Evolutionary conservation across 495 filamentous ascomycete species (phyloP).

Genomic region (Aspergillus cavernicola): DNA sequence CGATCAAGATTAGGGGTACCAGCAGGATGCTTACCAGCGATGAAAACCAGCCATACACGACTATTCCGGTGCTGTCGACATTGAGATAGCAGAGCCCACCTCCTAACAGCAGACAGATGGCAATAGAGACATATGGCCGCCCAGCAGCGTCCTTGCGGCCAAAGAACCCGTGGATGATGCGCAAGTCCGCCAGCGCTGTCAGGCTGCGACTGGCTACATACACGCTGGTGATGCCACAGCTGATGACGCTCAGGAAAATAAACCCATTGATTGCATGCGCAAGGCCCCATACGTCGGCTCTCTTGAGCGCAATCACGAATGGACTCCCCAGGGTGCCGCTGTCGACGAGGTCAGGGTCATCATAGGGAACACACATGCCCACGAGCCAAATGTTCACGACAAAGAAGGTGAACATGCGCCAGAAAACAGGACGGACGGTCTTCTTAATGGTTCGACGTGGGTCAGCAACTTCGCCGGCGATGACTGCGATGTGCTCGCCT

Average conservation of each 20-base stretch:
- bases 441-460: constrained; percentile 26
- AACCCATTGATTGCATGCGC: constrained; percentile 30
- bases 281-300: constrained; percentile 22
- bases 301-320: constrained; percentile 28
- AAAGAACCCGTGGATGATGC: constrained; percentile 25
- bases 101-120: constrained; percentile 21
- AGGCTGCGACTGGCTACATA: constrained; percentile 29
- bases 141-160: constrained; percentile 26
- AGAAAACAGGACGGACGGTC: constrained; percentile 27
- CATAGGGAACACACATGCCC: constrained; percentile 27
- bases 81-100: constrained; percentile 29
- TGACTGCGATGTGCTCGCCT: constrained; percentile 27
- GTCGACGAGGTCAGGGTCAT: constrained; percentile 21
- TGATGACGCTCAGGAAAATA: constrained; percentile 28
- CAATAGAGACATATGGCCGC: constrained; percentile 21
- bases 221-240: constrained; percentile 28
- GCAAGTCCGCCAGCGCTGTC: constrained; percentile 24
- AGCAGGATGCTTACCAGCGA: constrained; percentile 16
- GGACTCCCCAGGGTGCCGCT: constrained; percentile 25
- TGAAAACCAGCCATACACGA: constrained; percentile 29
- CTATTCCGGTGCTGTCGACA: constrained; percentile 17
- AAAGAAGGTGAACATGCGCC: constrained; percentile 33
- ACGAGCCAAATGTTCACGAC: constrained; percentile 31
- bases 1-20: background rate
- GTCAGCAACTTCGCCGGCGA: constrained; percentile 26